A percentile compares a stretch with the other conserved stretches of the same genome.
These are phyloP conservation scores for Podaxis sp. DNA, from an alignment of 768 basidiomycete genomes.

Conservation along the genomic window DNA sequence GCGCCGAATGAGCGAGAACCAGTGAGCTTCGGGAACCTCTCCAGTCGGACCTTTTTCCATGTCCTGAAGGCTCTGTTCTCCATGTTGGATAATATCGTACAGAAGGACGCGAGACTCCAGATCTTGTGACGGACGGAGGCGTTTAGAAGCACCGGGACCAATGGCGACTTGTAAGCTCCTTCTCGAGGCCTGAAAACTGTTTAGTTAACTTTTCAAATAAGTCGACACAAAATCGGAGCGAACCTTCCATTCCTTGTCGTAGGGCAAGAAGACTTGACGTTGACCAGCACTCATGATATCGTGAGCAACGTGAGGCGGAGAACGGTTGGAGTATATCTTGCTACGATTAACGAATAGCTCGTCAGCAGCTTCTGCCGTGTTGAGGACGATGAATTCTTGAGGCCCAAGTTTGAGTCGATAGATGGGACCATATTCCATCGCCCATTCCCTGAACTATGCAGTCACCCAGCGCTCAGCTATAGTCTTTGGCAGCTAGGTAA, in stretches of 20 bases:
- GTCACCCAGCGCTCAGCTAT: neutral
- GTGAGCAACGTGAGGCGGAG: constrained; percentile 29
- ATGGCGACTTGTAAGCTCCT: constrained; percentile 22
- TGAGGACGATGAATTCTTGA: constrained; percentile 25
- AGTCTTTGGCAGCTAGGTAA: too few relatives aligned
- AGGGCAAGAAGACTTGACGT: constrained; percentile 25
- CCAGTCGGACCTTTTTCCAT: constrained; percentile 18
- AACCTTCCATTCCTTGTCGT: constrained; percentile 28
- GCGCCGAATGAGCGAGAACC: constrained; percentile 27
- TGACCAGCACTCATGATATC: constrained; percentile 29
- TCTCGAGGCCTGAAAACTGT: constrained; percentile 20
- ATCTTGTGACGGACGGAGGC: constrained; percentile 22
- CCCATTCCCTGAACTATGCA: constrained; percentile 26
- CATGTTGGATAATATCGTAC: constrained; percentile 22
- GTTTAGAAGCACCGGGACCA: constrained; percentile 25
- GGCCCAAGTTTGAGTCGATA: constrained; percentile 25
- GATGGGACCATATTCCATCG: constrained; percentile 26
- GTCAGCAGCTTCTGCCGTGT: constrained; percentile 23
- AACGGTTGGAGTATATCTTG: constrained; percentile 24
- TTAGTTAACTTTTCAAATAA: neutral
- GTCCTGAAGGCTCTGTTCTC: constrained; percentile 18
- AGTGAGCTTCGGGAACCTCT: constrained; percentile 26
- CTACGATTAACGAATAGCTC: constrained; percentile 25
- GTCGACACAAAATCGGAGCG: neutral
- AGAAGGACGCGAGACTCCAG: constrained; percentile 26